phyloP scores from a whole-genome alignment of 2,329 filamentous ascomycete species.

The Raffaelea arxii region DNA sequence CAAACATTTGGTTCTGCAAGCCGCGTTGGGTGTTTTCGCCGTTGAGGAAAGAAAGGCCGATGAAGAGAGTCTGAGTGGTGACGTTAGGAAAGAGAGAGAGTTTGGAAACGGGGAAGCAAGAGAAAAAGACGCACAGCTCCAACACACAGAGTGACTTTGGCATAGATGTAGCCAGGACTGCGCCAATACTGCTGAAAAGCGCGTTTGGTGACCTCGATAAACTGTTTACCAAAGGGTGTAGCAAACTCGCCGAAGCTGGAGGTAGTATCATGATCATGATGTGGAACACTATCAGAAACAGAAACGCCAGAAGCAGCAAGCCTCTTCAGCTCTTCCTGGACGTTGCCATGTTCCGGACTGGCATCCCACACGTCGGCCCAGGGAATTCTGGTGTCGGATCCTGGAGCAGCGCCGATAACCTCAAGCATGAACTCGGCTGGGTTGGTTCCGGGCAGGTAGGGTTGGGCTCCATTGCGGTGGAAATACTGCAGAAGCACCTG shows the following conservation, averaged over 20 bases:
- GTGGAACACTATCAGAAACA: no score
- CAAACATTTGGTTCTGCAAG: conserved; percentile 56
- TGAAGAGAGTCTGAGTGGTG: conserved; percentile 42
- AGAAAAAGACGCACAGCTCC: neutral
- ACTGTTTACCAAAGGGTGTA: conserved; percentile 52
- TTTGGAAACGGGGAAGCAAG: neutral
- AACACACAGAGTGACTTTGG: conserved; percentile 49
- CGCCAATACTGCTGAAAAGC: conserved; percentile 75
- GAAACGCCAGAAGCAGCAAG: no score
- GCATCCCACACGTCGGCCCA: conserved; percentile 42
- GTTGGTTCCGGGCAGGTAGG: conserved; percentile 61
- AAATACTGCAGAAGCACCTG: conserved; percentile 34
- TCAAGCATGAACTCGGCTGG: conserved; percentile 74
- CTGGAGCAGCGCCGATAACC: conserved; percentile 43
- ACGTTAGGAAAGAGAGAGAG: neutral
- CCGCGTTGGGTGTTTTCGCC: conserved; percentile 48
- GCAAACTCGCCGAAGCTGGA: conserved; percentile 51
- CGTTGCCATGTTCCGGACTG: conserved; percentile 54
- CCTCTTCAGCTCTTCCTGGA: conserved; percentile 45
- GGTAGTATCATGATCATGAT: no score
- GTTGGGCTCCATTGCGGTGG: conserved; percentile 36
- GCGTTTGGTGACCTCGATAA: conserved; percentile 49
- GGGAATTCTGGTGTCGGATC: conserved; percentile 35
- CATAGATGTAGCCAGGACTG: conserved; percentile 65
- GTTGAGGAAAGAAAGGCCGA: conserved; percentile 55